These are phyloP conservation scores for Phylloporus sp. DNA, from an alignment of 768 basidiomycete genomes.

Conservation along the genomic window DNA sequence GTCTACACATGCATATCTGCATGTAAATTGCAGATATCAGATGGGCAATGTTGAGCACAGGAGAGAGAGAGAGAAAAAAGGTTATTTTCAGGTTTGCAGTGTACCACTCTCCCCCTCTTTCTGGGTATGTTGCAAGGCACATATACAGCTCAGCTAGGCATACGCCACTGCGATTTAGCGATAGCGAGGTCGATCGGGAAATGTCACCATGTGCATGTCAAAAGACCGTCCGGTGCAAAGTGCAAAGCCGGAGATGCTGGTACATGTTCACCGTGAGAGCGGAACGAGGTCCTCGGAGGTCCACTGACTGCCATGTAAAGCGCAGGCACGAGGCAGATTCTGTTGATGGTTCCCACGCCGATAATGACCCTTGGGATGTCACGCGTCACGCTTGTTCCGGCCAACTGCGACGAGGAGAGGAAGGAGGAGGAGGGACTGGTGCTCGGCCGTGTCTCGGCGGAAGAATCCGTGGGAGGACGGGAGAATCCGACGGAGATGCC, in stretches of 20 bases:
- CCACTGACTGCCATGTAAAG: slow-evolving; percentile 9
- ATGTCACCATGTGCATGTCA: not conserved
- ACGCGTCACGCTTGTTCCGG: not conserved
- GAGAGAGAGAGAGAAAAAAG: too few relatives aligned
- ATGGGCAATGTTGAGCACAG: not conserved
- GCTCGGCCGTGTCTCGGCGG: slow-evolving; percentile 7
- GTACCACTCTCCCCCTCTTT: not conserved
- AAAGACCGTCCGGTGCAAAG: too few relatives aligned
- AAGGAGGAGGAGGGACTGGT: not conserved
- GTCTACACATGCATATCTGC: not conserved
- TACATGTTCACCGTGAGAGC: too few relatives aligned
- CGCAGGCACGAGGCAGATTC: slow-evolving; percentile 30
- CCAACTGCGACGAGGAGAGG: not conserved
- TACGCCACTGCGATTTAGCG: not conserved
- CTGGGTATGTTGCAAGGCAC: not conserved
- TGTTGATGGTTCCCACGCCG: slow-evolving; percentile 26
- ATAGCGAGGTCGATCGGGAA: slow-evolving; percentile 1
- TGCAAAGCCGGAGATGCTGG: too few relatives aligned
- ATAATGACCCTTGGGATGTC: slow-evolving; percentile 22
- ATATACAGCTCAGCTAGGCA: too few relatives aligned
- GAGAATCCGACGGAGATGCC: slow-evolving; percentile 25
- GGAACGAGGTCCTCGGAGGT: slow-evolving; percentile 29
- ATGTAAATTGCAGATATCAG: not conserved
- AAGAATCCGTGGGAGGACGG: slow-evolving; percentile 25
- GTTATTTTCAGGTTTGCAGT: not conserved